Base-by-base conservation (phyloP, 495 filamentous ascomycete genomes). In the Aspergillus sclerotiicarbonarius region DNA sequence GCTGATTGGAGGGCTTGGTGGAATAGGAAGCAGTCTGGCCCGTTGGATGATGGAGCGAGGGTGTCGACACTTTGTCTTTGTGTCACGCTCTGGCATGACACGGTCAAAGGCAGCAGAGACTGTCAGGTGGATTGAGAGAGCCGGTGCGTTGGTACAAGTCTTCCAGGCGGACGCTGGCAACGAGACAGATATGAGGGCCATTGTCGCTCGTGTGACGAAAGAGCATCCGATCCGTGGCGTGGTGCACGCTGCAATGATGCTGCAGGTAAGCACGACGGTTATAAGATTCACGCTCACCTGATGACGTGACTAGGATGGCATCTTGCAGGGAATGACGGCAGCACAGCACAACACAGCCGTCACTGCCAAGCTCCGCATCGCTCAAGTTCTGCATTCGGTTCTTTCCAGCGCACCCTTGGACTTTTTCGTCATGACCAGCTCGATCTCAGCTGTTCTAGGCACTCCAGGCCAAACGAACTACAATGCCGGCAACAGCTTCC, bases 301-400 rank as follows among this genome's bases (percentile, higher is more conserved):
- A 9, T 35, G 3, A 35, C 3, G 8, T 35, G 13, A 4, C 33
- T 18, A 54, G 51, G 51, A 54, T 21, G 51, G 35, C 35, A 54
- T 54, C 3, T 54, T 54, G 16, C 8, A 16, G 0, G 69, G 71
- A 13, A 81, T 82, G 79, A 69, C 69, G 0, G 51, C 65, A 32
- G 58, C 70, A 0, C 67, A 76, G 20, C 79, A 74, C 68, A 65
- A 58, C 0, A 59, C 56, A 0, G 64, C 68, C 1, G 58, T 75
- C 0, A 52, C 55, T 2, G 71, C 78, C 46, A 83, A 82, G 64
- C 70, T 77, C 2, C 29, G 70, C 3, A 80, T 80, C 0, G 71
- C 78, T 0, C 76, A 68, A 72, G 80, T 85, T 63, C 77, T 88
- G 43, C 84, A 88, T 65, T 67, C 80, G 31, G 67, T 70, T 5